A percentile compares a stretch with the other conserved stretches of the same genome.
These are phyloP conservation scores for Phytophthora multivora DNA, from an alignment of 352 stramenopile genomes.

Conservation along the genomic window DNA sequence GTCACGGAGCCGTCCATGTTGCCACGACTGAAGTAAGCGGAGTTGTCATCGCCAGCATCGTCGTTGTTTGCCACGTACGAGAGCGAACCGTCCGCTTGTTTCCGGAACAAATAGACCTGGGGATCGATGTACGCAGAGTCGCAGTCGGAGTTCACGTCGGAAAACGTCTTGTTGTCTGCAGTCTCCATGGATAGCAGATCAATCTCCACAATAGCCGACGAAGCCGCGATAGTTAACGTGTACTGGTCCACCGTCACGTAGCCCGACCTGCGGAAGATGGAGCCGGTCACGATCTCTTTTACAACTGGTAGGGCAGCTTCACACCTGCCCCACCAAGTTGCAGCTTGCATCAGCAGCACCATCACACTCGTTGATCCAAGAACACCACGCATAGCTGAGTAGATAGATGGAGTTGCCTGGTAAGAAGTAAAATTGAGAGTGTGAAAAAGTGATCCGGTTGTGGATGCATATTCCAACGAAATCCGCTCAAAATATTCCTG, in stretches of 20 bases:
- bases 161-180: slow-evolving; percentile 34
- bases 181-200: slow-evolving; percentile 75
- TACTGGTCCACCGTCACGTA: slow-evolving; percentile 72
- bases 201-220: slow-evolving; percentile 59
- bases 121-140: slow-evolving; percentile 80
- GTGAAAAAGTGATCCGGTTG: too few relatives aligned
- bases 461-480: neutral
- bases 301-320: slow-evolving; percentile 34
- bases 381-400: slow-evolving; percentile 20
- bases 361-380: slow-evolving; percentile 11
- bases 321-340: slow-evolving; percentile 1
- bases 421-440: slow-evolving; percentile 7
- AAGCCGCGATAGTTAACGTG: slow-evolving; percentile 44
- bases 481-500: neutral
- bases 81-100: slow-evolving; percentile 29
- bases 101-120: slow-evolving; percentile 56
- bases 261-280: slow-evolving; percentile 55
- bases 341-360: slow-evolving; percentile 23
- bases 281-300: slow-evolving; percentile 53
- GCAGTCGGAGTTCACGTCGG: slow-evolving; percentile 71
- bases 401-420: neutral
- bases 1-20: slow-evolving; percentile 55
- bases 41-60: slow-evolving; percentile 67
- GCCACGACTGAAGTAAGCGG: slow-evolving; percentile 35
- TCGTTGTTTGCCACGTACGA: slow-evolving; percentile 62